phyloP scores from a whole-genome alignment of 148 eudicot species.

The Diospyros kaki region DNA sequence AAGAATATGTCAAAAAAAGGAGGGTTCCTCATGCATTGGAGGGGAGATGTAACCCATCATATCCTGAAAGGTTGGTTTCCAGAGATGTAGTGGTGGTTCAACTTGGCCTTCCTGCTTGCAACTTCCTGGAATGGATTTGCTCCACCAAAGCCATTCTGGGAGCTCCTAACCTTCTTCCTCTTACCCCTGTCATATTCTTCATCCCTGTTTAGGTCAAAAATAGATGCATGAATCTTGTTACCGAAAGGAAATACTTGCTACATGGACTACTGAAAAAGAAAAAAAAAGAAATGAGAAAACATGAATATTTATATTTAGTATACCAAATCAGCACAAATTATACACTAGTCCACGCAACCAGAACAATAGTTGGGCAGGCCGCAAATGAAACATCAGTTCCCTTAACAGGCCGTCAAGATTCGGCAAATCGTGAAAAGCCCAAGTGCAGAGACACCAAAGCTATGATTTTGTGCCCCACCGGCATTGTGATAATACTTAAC shows the following conservation, averaged over 20 bases:
- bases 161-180: slow-evolving; percentile 62
- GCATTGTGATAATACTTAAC: too few relatives aligned
- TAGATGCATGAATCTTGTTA: neutral
- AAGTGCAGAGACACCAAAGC: too few relatives aligned
- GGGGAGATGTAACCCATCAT: slow-evolving; percentile 12
- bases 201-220: slow-evolving; percentile 56
- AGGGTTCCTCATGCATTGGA: neutral
- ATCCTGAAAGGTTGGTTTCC: slow-evolving; percentile 42
- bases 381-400: too few relatives aligned
- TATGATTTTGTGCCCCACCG: too few relatives aligned
- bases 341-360: too few relatives aligned
- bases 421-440: neutral
- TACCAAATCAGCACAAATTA: too few relatives aligned
- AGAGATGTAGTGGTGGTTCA: slow-evolving; percentile 24
- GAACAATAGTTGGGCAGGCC: too few relatives aligned
- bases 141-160: slow-evolving; percentile 41
- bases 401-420: neutral
- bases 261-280: too few relatives aligned
- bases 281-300: too few relatives aligned
- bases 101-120: slow-evolving; percentile 51
- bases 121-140: slow-evolving; percentile 78
- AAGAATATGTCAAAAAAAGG: neutral
- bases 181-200: slow-evolving; percentile 87
- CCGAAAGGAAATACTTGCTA: neutral
- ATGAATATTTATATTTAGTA: too few relatives aligned